A percentile compares a stretch with the other conserved stretches of the same genome.
Conservation (phyloP, 495 filamentous ascomycete genomes). For the Cercophora sp. region DNA sequence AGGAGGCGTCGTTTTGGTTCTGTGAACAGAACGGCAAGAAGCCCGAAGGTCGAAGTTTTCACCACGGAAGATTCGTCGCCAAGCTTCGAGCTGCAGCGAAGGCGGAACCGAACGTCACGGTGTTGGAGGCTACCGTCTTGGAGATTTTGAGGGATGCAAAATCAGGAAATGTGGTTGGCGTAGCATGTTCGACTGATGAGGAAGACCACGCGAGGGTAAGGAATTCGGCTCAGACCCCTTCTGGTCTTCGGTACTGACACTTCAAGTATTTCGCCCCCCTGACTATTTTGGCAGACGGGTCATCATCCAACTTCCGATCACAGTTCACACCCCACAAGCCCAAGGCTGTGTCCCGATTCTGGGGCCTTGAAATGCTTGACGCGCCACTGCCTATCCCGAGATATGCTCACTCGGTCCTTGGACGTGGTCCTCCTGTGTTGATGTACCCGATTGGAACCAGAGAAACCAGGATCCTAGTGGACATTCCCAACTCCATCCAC, state of each 20-base stretch:
- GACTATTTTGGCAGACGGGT: slow-evolving; percentile 13
- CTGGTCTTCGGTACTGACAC: no score
- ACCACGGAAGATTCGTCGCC: slow-evolving; percentile 60
- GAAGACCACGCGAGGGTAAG: no score
- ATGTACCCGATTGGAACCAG: slow-evolving; percentile 14
- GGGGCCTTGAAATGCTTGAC: slow-evolving; percentile 11
- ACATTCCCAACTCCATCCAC: slow-evolving; percentile 11
- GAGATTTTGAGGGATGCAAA: slow-evolving; percentile 13
- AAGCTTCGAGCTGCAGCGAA: slow-evolving; percentile 31
- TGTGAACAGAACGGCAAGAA: slow-evolving; percentile 10
- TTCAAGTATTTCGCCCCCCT: slow-evolving; percentile 12
- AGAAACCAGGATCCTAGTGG: slow-evolving; percentile 15
- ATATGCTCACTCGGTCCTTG: slow-evolving; percentile 12
- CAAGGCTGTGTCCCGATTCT: slow-evolving; percentile 13
- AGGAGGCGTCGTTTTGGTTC: slow-evolving; percentile 65
- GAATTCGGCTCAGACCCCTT: no score
- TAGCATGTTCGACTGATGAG: not conserved
- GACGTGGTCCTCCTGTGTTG: slow-evolving; percentile 7
- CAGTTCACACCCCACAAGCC: slow-evolving; percentile 11
- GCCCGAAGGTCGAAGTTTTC: slow-evolving; percentile 56
- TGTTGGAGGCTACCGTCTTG: slow-evolving; percentile 10
- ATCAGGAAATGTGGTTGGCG: slow-evolving; percentile 2
- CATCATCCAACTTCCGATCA: slow-evolving; percentile 15
- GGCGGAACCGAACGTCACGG: not conserved
- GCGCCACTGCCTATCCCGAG: slow-evolving; percentile 2